Evolutionary conservation across 2,329 filamentous ascomycete genomes (phyloP).

Genomic region (Tolypocladium tundrense): DNA sequence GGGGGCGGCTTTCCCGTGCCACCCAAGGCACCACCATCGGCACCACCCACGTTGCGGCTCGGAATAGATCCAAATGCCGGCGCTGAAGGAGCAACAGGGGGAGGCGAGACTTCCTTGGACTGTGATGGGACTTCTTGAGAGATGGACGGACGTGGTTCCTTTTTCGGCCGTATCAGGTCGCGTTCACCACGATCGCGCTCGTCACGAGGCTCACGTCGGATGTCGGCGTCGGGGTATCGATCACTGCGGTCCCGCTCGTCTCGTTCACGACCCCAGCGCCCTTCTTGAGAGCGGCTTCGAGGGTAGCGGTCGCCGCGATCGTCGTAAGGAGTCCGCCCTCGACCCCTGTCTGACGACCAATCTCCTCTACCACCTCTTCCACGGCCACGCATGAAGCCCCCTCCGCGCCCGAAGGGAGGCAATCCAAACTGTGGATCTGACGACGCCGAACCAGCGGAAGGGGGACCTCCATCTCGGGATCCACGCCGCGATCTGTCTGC

Average conservation of each 20-base stretch:
- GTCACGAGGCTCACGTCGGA: slow-evolving; percentile 34
- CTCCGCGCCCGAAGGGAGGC: slow-evolving; percentile 42
- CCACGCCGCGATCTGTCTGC: slow-evolving; percentile 56
- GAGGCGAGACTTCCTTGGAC: slow-evolving; percentile 44
- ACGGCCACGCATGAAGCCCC: slow-evolving; percentile 45
- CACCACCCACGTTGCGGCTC: slow-evolving; percentile 28
- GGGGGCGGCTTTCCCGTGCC: slow-evolving; percentile 37
- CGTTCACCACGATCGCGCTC: slow-evolving; percentile 36
- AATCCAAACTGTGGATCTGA: slow-evolving; percentile 54
- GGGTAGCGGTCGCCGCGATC: slow-evolving; percentile 52
- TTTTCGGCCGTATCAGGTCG: slow-evolving; percentile 37
- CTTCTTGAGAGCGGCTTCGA: slow-evolving; percentile 56
- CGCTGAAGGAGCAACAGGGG: slow-evolving; percentile 46
- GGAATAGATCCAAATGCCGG: slow-evolving; percentile 48
- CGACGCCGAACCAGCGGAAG: slow-evolving; percentile 59
- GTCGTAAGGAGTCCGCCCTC: slow-evolving; percentile 48
- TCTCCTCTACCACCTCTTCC: slow-evolving; percentile 34
- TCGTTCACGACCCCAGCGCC: slow-evolving; percentile 46
- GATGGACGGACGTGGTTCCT: slow-evolving; percentile 35
- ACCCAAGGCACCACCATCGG: slow-evolving; percentile 17
- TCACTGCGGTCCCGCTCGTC: slow-evolving; percentile 43
- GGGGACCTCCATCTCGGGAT: slow-evolving; percentile 59
- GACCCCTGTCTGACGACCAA: slow-evolving; percentile 34
- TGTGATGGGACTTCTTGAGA: slow-evolving; percentile 36
- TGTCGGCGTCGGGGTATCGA: slow-evolving; percentile 28